Evolutionary conservation across 805 yeast genomes (phyloP), one percentile per base, ranked within the genome.

Genomic region (Candida easanensis): DNA sequence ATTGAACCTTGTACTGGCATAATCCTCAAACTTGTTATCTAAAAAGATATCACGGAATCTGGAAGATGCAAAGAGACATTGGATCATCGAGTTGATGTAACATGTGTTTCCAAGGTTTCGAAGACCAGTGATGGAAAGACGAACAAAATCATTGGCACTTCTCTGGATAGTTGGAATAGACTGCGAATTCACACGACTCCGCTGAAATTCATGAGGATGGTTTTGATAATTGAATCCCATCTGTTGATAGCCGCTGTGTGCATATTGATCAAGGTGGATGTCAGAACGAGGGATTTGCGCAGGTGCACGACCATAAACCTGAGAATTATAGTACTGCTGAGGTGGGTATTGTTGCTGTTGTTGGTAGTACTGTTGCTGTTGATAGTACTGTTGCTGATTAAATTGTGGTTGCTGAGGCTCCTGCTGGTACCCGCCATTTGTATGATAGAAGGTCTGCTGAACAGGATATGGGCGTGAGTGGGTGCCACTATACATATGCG

Each of bases 81-180:
- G 95, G 11, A 85, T 58, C 68, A 85, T 80, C 57, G 84, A 77
- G 56, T 85, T 85, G 44, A 85, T 79, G 57, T 85, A 85, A 54
- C 95, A 85, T 0, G 90, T 82, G 33, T 82, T 81, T 0, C 89
- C 88, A 62, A 76, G 67, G 56, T 85, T 85, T 46, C 76, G 66
- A 39, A 85, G 61, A 0, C 90, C 87, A 41, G 85, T 80, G 14
- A 80, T 69, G 2, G 77, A 68, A 38, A 70, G 59, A 9, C 75
- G 64, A 14, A 71, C 72, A 52, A 64, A 70, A 49, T 61, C 57
- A 35, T 68, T 58, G 1, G 61, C 43, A 46, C 64, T 68, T 28
- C 61, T 55, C 43, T 68, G 70, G 34, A 67, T 61, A 0, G 70
- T 64, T 16, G 72, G 73, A 5, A 69, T 58, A 8, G 53, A 42